phyloP scores from a whole-genome alignment of 176 grass and related monocot species.

The Paspalum notatum region DNA sequence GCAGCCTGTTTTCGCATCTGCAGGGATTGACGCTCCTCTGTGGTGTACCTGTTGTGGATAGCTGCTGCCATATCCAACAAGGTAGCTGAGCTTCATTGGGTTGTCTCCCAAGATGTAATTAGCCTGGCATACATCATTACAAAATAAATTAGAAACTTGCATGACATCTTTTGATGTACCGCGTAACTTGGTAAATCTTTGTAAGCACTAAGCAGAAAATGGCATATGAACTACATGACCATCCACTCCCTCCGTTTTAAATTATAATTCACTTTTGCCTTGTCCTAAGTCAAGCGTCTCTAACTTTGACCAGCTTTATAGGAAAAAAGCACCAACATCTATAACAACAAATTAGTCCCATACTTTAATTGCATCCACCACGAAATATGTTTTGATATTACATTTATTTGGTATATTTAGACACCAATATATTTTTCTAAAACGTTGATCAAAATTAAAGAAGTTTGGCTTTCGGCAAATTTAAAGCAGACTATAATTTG shows the following conservation, averaged over 20 bases:
- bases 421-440: too few species aligned
- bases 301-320: too few species aligned
- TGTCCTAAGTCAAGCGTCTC: too few species aligned
- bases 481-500: too few species aligned
- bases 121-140: slow-evolving; percentile 49
- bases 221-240: not conserved
- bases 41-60: slow-evolving; percentile 93
- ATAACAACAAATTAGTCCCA: too few species aligned
- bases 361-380: too few species aligned
- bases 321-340: too few species aligned
- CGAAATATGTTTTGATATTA: too few species aligned
- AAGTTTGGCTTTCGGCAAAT: too few species aligned
- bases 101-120: slow-evolving; percentile 93
- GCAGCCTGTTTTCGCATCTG: slow-evolving; percentile 72
- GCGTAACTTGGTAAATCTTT: not conserved
- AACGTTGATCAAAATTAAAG: too few species aligned
- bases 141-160: slow-evolving; percentile 40
- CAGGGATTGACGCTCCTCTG: slow-evolving; percentile 85
- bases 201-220: not conserved
- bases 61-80: slow-evolving; percentile 83
- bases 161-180: not conserved
- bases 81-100: slow-evolving; percentile 95
- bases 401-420: too few species aligned
- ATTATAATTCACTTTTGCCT: too few species aligned
- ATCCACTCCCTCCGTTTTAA: not conserved